Percentiles rank a stretch among this genome's conserved stretches.
Conservation (phyloP, 257 asterid species). For the Solanum chmielewskii region DNA sequence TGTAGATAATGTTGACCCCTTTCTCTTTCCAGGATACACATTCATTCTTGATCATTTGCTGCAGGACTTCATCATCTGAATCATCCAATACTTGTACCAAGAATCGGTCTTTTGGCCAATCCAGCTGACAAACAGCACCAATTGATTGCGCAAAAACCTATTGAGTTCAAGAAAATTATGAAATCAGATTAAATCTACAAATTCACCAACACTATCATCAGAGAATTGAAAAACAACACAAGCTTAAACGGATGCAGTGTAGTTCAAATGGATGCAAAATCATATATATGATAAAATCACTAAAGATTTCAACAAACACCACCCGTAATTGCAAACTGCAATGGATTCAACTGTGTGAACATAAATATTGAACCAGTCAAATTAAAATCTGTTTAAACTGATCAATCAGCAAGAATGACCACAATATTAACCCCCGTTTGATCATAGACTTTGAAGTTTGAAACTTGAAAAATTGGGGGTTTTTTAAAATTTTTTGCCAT, state of each 20-base stretch:
- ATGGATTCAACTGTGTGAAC: not conserved
- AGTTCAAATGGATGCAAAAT: not conserved
- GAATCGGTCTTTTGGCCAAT: constrained; percentile 87
- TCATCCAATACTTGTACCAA: constrained; percentile 82
- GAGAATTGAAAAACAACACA: not conserved
- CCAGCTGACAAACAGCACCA: constrained; percentile 75
- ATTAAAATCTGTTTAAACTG: not conserved
- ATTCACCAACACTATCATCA: not conserved
- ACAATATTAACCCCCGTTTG: not conserved
- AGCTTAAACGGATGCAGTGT: not conserved
- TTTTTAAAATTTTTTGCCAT: not conserved
- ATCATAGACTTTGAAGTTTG: not conserved
- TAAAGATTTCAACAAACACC: not conserved
- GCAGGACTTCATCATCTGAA: constrained; percentile 74
- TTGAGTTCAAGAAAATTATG: not conserved
- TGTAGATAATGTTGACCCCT: constrained; percentile 73
- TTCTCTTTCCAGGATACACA: constrained; percentile 67
- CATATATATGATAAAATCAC: not conserved
- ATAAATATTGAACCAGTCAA: not conserved
- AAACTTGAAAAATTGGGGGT: not conserved
- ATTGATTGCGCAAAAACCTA: constrained; percentile 83
- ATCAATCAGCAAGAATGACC: not conserved
- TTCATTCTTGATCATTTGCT: constrained; percentile 59
- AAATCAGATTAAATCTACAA: not conserved
- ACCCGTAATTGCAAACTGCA: not conserved